A percentile compares a stretch with the other conserved stretches of the same genome.
Conservation (phyloP, 2,329 filamentous ascomycete species). For the Teratosphaeria pseudoeucalypti region DNA sequence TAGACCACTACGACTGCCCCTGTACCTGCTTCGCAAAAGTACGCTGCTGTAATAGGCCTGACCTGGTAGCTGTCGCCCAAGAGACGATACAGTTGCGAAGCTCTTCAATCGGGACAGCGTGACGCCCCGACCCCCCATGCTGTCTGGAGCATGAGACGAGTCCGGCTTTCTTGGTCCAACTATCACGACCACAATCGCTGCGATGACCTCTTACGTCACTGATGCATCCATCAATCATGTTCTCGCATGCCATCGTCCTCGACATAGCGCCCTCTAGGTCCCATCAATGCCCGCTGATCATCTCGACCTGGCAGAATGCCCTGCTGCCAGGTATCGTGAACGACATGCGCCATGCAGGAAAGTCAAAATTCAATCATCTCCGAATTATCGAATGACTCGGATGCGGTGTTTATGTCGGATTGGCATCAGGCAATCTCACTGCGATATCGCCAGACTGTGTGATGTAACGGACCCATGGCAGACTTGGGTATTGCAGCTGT, state of each 20-base stretch:
- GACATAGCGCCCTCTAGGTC: background rate
- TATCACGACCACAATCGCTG: too few species aligned
- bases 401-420: background rate
- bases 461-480: constrained; percentile 98
- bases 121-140: too few species aligned
- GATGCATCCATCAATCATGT: background rate
- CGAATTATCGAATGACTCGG: background rate
- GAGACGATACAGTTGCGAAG: too few species aligned
- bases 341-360: background rate
- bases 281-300: background rate
- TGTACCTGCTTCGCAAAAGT: too few species aligned
- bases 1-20: too few species aligned
- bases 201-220: too few species aligned
- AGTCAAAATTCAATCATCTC: background rate
- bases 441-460: constrained; percentile 96
- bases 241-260: background rate
- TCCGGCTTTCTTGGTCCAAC: too few species aligned
- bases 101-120: too few species aligned
- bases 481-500: constrained; percentile 91
- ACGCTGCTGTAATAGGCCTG: too few species aligned
- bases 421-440: constrained; percentile 75
- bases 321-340: background rate
- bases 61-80: too few species aligned
- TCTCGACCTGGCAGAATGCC: background rate
- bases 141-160: too few species aligned